Percentiles rank a stretch among this genome's conserved stretches.
These are phyloP conservation scores for Cladosporium halotolerans DNA, from an alignment of 2,329 filamentous ascomycete species.

Conservation along the genomic window DNA sequence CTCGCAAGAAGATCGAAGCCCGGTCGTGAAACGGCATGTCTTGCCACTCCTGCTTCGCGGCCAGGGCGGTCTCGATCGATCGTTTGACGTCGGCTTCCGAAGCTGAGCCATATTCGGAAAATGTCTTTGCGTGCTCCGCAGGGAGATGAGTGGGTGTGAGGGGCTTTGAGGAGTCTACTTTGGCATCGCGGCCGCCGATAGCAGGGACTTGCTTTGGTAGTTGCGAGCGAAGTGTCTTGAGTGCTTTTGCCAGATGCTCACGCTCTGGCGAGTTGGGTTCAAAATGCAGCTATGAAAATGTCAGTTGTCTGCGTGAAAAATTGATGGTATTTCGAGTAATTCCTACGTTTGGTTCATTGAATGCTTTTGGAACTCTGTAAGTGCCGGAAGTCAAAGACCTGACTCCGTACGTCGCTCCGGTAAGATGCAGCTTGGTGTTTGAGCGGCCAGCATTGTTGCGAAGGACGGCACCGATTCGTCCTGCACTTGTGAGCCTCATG, in stretches of 20 bases:
- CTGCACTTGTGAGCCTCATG: slow-evolving; percentile 8
- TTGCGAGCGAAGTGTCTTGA: slow-evolving; percentile 62
- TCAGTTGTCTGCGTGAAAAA: not conserved
- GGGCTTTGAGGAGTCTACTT: slow-evolving; percentile 52
- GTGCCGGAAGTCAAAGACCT: slow-evolving; percentile 5
- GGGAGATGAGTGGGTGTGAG: slow-evolving; percentile 70
- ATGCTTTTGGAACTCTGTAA: slow-evolving; percentile 7
- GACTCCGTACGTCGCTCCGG: not conserved
- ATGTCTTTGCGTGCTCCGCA: slow-evolving; percentile 64
- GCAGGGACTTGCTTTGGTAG: slow-evolving; percentile 73
- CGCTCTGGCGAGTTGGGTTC: slow-evolving; percentile 75
- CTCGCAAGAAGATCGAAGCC: slow-evolving; percentile 91
- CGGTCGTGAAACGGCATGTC: slow-evolving; percentile 81
- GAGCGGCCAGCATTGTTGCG: slow-evolving; percentile 4
- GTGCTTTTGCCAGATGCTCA: slow-evolving; percentile 66
- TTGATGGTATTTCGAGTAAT: not conserved
- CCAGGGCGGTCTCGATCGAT: slow-evolving; percentile 78
- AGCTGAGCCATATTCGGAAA: slow-evolving; percentile 82
- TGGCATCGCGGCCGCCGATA: slow-evolving; percentile 65
- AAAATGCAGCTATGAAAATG: slow-evolving; percentile 69
- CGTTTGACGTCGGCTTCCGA: slow-evolving; percentile 65
- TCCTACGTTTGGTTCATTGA: slow-evolving; percentile 7
- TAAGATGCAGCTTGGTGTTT: not conserved
- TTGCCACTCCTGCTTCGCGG: slow-evolving; percentile 83
- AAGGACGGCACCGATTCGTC: not conserved